Percentiles rank a stretch among this genome's conserved stretches.
phyloP scores from a whole-genome alignment of 2,329 filamentous ascomycete species.

The Penicillium digitatum region DNA sequence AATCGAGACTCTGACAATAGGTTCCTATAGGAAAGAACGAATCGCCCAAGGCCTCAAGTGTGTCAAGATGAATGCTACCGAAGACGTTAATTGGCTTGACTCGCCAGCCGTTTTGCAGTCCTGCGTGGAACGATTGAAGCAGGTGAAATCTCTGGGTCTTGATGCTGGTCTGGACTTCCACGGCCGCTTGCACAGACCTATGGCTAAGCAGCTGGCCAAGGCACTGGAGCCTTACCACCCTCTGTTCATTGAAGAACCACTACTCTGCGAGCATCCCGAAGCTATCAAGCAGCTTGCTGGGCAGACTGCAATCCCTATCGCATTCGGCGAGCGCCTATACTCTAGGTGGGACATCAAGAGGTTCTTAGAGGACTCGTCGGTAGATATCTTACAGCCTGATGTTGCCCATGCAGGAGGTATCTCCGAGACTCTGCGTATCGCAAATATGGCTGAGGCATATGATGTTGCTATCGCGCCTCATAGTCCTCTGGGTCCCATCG shows the following conservation, averaged over 20 bases:
- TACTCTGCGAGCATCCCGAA: slow-evolving; percentile 65
- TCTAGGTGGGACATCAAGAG: slow-evolving; percentile 69
- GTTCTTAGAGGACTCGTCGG: slow-evolving; percentile 63
- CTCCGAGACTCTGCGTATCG: slow-evolving; percentile 65
- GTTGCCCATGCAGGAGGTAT: slow-evolving; percentile 69
- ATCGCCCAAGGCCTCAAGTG: slow-evolving; percentile 41
- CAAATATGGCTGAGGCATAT: slow-evolving; percentile 67
- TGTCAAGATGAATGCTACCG: slow-evolving; percentile 79
- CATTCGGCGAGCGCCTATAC: slow-evolving; percentile 68
- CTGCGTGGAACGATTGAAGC: slow-evolving; percentile 63
- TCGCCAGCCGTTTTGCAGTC: slow-evolving; percentile 61
- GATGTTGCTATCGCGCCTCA: slow-evolving; percentile 71
- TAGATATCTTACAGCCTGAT: slow-evolving; percentile 71
- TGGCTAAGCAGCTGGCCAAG: slow-evolving; percentile 71
- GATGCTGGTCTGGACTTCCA: slow-evolving; percentile 78
- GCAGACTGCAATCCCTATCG: slow-evolving; percentile 68
- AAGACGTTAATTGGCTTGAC: slow-evolving; percentile 73
- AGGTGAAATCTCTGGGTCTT: slow-evolving; percentile 66
- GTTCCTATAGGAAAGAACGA: slow-evolving; percentile 39
- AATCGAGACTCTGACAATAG: background rate
- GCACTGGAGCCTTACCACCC: slow-evolving; percentile 64
- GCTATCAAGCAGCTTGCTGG: slow-evolving; percentile 60
- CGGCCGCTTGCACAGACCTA: slow-evolving; percentile 70
- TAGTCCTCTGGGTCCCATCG: slow-evolving; percentile 69
- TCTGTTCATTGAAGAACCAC: slow-evolving; percentile 70